These are phyloP conservation scores for Dactylis glomerata DNA, from an alignment of 176 grass and related monocot genomes.

Conservation along the genomic window DNA sequence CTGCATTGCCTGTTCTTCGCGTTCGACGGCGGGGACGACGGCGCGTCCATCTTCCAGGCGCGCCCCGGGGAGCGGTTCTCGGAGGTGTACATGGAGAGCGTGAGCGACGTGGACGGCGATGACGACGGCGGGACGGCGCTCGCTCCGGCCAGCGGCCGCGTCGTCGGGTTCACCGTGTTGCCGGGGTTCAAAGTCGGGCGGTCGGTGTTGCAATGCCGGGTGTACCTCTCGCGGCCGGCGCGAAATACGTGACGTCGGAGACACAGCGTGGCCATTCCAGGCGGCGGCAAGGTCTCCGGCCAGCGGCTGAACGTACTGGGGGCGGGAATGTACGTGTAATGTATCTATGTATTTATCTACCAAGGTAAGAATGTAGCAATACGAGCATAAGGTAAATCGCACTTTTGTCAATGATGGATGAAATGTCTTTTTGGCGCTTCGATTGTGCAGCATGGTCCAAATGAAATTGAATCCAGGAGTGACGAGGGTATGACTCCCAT, in stretches of 20 bases:
- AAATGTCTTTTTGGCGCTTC: background rate
- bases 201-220: conserved; percentile 75
- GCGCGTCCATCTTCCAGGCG: conserved; percentile 56
- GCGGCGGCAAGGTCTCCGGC: background rate
- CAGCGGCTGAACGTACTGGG: background rate
- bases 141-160: background rate
- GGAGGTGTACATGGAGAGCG: conserved; percentile 92
- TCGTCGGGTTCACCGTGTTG: conserved; percentile 78
- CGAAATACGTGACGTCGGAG: background rate
- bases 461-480: background rate
- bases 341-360: conserved; percentile 15
- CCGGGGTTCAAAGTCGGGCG: conserved; percentile 73
- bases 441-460: conserved; percentile 9
- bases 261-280: background rate
- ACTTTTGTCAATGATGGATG: background rate
- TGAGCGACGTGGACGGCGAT: conserved; percentile 30
- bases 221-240: conserved; percentile 43
- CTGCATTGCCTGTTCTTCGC: conserved; percentile 78
- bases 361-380: conserved; percentile 5
- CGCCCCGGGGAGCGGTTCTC: conserved; percentile 58
- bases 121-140: background rate
- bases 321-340: background rate
- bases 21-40: conserved; percentile 40
- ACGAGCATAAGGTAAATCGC: background rate
- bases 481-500: background rate